phyloP scores from a whole-genome alignment of 208 protist genomes.

The Acanthamoeba sp. region DNA sequence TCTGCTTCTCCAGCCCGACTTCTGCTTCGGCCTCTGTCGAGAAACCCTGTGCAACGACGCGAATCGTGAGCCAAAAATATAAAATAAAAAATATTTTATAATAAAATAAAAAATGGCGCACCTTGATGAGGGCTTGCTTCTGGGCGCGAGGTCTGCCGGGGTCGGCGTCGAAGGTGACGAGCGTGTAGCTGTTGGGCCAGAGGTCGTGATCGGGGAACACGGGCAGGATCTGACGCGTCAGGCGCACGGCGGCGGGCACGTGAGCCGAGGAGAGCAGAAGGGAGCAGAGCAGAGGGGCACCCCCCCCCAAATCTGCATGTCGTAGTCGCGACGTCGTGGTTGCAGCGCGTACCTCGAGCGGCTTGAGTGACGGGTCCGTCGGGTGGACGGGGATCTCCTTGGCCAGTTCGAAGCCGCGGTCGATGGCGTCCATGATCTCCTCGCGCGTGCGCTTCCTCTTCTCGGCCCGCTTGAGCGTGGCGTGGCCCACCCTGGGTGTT shows the following conservation, averaged over 20 bases:
- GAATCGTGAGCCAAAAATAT: background rate
- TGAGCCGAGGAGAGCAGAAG: background rate
- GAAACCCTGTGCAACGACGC: slow-evolving; percentile 54
- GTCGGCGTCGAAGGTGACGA: slow-evolving; percentile 75
- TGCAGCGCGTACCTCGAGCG: slow-evolving; percentile 1
- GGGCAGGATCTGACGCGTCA: slow-evolving; percentile 27
- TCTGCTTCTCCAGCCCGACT: slow-evolving; percentile 77
- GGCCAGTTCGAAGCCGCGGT: slow-evolving; percentile 74
- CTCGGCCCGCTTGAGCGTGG: background rate
- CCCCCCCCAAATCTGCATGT: background rate
- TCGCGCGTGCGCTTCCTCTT: slow-evolving; percentile 6
- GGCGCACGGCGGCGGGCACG: background rate
- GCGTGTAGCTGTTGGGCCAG: slow-evolving; percentile 78
- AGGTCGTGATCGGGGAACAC: slow-evolving; percentile 81
- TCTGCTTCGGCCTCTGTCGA: slow-evolving; percentile 77
- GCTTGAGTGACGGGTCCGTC: slow-evolving; percentile 70
- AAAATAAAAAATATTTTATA: background rate
- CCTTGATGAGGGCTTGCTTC: background rate
- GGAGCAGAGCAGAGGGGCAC: no score
- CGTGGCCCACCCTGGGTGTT: background rate
- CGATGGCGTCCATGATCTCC: slow-evolving; percentile 62
- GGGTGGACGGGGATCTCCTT: slow-evolving; percentile 75
- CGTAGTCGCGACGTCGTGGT: background rate
- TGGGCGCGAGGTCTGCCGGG: background rate
- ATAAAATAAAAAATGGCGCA: background rate